Conservation (phyloP, 108 stramenopile species). For the Poteriospumella lacustris region DNA sequence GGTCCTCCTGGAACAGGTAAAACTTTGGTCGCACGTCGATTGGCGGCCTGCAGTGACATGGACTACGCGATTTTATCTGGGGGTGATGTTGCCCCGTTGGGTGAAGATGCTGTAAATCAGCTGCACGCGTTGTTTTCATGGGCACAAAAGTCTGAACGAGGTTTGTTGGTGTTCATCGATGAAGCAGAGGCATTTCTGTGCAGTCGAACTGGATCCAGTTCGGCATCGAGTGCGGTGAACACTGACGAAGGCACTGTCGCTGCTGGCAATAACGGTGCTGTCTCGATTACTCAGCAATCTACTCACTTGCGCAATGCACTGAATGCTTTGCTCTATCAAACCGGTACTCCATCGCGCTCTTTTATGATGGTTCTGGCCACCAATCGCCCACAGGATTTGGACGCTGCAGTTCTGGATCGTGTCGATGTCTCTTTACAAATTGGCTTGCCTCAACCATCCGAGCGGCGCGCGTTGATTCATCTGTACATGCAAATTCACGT, state of each 20-base stretch:
- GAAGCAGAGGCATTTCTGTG: slow-evolving; percentile 77
- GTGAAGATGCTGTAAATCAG: slow-evolving; percentile 70
- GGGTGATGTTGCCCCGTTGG: slow-evolving; percentile 75
- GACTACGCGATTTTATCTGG: slow-evolving; percentile 79
- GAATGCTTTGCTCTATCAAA: slow-evolving; percentile 72
- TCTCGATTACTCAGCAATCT: too few species aligned
- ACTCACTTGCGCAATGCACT: slow-evolving; percentile 67
- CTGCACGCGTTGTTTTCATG: slow-evolving; percentile 69
- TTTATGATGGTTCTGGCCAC: slow-evolving; percentile 79
- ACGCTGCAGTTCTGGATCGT: slow-evolving; percentile 69
- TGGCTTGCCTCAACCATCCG: slow-evolving; percentile 55
- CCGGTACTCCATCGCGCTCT: slow-evolving; percentile 62
- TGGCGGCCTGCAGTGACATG: slow-evolving; percentile 62
- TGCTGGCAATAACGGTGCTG: neutral
- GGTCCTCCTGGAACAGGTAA: slow-evolving; percentile 71
- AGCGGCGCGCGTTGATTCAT: slow-evolving; percentile 51
- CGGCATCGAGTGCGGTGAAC: too few species aligned
- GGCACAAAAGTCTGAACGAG: slow-evolving; percentile 61
- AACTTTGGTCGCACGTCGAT: slow-evolving; percentile 61
- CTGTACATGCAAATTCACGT: slow-evolving; percentile 59
- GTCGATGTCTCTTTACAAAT: slow-evolving; percentile 68
- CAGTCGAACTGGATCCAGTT: slow-evolving; percentile 47
- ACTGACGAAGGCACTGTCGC: too few species aligned
- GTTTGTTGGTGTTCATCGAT: slow-evolving; percentile 72
- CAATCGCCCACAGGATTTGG: slow-evolving; percentile 67